Evolutionary conservation across 306 rosid genomes (phyloP).

Genomic region (Quillaja saponaria): DNA sequence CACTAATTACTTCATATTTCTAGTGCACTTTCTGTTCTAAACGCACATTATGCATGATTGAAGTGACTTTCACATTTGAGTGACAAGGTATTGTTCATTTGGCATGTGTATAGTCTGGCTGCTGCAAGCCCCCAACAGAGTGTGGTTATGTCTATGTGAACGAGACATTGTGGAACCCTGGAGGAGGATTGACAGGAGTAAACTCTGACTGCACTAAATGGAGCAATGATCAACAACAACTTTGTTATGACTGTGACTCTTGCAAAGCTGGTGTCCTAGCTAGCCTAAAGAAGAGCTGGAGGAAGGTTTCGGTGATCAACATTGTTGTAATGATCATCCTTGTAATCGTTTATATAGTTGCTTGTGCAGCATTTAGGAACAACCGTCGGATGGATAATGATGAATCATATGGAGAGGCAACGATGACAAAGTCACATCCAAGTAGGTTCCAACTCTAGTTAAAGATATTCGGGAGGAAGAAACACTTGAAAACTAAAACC

Average conservation of each 20-base stretch:
- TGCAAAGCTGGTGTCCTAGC: conserved; percentile 93
- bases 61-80: too few relatives aligned
- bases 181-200: conserved; percentile 35
- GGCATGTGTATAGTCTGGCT: conserved; percentile 65
- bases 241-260: conserved; percentile 77
- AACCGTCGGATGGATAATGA: conserved; percentile 72
- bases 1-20: too few relatives aligned
- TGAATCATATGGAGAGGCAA: conserved; percentile 70
- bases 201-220: conserved; percentile 61
- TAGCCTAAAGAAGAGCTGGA: conserved; percentile 84
- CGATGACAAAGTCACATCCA: conserved; percentile 84
- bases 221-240: conserved; percentile 70
- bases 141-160: conserved; percentile 61
- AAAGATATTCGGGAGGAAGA: not conserved
- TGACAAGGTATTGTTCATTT: too few relatives aligned
- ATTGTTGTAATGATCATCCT: conserved; percentile 69
- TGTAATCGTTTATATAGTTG: conserved; percentile 65
- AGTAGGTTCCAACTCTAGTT: conserved; percentile 50
- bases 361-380: conserved; percentile 77
- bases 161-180: conserved; percentile 64
- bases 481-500: conserved; percentile 2
- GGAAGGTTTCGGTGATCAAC: conserved; percentile 87
- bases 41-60: too few relatives aligned
- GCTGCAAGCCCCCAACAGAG: conserved; percentile 93
- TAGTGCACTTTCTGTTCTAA: too few relatives aligned